Evolutionary conservation across 2,329 filamentous ascomycete species (phyloP).

Genomic region (Cucurbitaria berberidis): DNA sequence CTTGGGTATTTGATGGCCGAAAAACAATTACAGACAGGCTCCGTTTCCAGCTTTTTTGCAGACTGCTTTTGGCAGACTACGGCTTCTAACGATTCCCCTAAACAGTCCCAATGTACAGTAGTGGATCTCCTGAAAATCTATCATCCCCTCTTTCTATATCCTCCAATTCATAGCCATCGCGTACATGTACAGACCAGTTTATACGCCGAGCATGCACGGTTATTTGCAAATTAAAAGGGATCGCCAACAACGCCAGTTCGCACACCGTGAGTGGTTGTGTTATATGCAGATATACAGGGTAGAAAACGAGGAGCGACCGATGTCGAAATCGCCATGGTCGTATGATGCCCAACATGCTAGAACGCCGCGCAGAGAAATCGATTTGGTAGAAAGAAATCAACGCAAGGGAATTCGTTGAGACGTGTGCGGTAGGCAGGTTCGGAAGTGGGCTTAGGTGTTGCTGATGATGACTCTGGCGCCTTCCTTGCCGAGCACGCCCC

Average conservation of each 20-base stretch:
- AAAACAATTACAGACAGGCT: not conserved
- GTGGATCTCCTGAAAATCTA: not conserved
- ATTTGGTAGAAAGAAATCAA: conserved; percentile 21
- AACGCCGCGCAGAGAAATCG: conserved; percentile 39
- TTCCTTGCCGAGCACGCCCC: conserved; percentile 92
- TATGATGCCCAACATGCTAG: conserved; percentile 29
- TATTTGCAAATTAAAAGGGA: not conserved
- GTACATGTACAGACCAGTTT: not conserved
- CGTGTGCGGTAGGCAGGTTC: conserved; percentile 7
- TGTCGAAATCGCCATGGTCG: conserved; percentile 22
- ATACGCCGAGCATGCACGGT: not conserved
- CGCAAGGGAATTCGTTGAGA: conserved; percentile 41
- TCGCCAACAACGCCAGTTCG: conserved; percentile 21
- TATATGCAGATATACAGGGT: conserved; percentile 25
- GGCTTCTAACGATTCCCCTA: not conserved
- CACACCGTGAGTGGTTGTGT: conserved; percentile 18
- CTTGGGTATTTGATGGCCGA: not conserved
- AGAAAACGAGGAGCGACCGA: conserved; percentile 11
- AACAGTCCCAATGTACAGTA: not conserved
- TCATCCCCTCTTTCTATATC: not conserved
- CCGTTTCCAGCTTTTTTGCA: not conserved
- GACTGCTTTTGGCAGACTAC: too few species aligned
- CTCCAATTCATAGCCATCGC: not conserved
- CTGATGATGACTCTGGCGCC: conserved; percentile 71
- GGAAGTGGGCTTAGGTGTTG: conserved; percentile 37